Evolutionary conservation across 257 asterid genomes (phyloP).

Genomic region (Scutellaria galericulata): DNA sequence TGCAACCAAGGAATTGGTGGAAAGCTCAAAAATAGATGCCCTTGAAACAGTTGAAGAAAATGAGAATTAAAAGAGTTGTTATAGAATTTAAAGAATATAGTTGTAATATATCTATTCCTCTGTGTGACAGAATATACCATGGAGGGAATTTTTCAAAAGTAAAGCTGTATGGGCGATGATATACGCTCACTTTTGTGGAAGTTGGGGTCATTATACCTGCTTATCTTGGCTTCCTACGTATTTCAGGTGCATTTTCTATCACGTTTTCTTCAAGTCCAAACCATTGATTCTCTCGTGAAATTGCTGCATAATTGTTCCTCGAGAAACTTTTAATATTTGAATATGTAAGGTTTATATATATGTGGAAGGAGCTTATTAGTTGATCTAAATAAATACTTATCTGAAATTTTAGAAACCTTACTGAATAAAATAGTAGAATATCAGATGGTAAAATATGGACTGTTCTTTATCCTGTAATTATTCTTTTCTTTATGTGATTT

Average conservation of each 20-base stretch:
- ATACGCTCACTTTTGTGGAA: conserved; percentile 96
- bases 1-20: conserved; percentile 5
- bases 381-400: neutral
- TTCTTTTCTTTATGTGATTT: conserved; percentile 5
- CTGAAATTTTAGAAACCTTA: neutral
- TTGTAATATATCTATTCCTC: conserved; percentile 10
- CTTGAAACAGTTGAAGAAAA: neutral
- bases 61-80: conserved; percentile 14
- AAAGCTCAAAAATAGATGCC: neutral
- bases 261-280: conserved; percentile 1
- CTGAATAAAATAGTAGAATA: neutral
- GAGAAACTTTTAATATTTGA: conserved; percentile 12
- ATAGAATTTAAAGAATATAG: conserved; percentile 1
- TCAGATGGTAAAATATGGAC: neutral
- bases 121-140: conserved; percentile 77
- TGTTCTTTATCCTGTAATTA: conserved; percentile 10
- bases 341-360: neutral
- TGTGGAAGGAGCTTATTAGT: neutral
- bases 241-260: conserved; percentile 69
- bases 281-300: neutral
- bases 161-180: conserved; percentile 99
- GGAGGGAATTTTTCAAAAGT: conserved; percentile 83
- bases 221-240: conserved; percentile 97
- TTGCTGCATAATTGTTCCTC: conserved; percentile 14
- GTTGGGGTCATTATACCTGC: conserved; percentile 98